Evolutionary conservation across 2,329 filamentous ascomycete species (phyloP).

Genomic region (Paraphoma sp.): DNA sequence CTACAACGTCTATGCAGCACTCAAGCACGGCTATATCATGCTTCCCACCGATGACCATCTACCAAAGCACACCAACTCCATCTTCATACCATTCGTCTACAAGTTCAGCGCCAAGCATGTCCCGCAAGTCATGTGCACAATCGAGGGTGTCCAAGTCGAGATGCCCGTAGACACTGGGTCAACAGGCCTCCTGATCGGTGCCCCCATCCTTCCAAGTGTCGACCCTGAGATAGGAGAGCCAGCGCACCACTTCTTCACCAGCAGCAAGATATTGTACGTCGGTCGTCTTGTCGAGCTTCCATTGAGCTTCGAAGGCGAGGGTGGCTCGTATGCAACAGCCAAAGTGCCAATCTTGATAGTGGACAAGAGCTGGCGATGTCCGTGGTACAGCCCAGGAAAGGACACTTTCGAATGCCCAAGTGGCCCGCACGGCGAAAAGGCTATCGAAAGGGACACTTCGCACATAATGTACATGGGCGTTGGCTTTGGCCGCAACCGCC

Average conservation of each 20-base stretch:
- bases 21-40: constrained; percentile 16
- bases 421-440: constrained; percentile 33
- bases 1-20: constrained; percentile 12
- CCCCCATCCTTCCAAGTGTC: constrained; percentile 38
- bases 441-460: constrained; percentile 30
- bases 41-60: constrained; percentile 8
- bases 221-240: constrained; percentile 28
- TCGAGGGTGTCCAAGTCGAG: constrained; percentile 33
- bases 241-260: constrained; percentile 42
- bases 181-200: constrained; percentile 43
- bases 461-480: constrained; percentile 47
- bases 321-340: constrained; percentile 27
- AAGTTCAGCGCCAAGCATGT: constrained; percentile 33
- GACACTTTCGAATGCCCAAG: constrained; percentile 37
- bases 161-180: constrained; percentile 46
- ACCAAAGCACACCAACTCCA: constrained; percentile 27
- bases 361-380: constrained; percentile 41
- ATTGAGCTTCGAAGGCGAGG: constrained; percentile 33
- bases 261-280: constrained; percentile 43
- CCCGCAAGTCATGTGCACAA: constrained; percentile 35
- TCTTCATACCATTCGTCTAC: constrained; percentile 43
- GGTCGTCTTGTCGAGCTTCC: constrained; percentile 38
- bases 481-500: constrained; percentile 42
- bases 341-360: constrained; percentile 40
- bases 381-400: constrained; percentile 41